A percentile compares a stretch with the other conserved stretches of the same genome.
Evolutionary conservation across 2,329 filamentous ascomycete genomes (phyloP).

Genomic region (Pseudopithomyces maydicus): DNA sequence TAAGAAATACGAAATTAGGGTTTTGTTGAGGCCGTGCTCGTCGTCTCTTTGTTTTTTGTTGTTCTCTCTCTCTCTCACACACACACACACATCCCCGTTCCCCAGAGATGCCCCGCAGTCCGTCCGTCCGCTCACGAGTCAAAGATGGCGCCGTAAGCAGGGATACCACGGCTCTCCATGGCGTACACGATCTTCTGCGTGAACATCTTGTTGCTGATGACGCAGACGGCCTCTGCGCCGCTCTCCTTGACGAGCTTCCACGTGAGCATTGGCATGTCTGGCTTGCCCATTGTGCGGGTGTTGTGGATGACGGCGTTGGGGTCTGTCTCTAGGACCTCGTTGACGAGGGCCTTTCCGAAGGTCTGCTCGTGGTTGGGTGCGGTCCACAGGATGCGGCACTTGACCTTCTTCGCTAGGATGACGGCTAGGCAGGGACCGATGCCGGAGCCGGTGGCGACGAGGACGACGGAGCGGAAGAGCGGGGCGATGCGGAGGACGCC

Average conservation of each 20-base stretch:
- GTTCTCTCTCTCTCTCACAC: too few species aligned
- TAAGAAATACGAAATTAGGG: too few species aligned
- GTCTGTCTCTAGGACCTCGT: constrained; percentile 64
- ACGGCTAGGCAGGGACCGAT: constrained; percentile 55
- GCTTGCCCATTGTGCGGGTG: constrained; percentile 64
- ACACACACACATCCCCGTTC: too few species aligned
- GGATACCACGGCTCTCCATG: constrained; percentile 68
- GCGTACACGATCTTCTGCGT: constrained; percentile 73
- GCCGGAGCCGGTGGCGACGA: constrained; percentile 46
- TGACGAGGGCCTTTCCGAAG: constrained; percentile 65
- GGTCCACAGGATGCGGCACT: constrained; percentile 72
- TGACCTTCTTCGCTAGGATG: constrained; percentile 54
- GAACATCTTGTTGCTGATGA: constrained; percentile 74
- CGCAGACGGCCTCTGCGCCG: constrained; percentile 70
- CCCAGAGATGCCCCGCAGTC: too few species aligned
- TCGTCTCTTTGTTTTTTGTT: too few species aligned
- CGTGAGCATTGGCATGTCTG: constrained; percentile 65
- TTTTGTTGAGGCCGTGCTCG: too few species aligned
- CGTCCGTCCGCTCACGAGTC: constrained; percentile 62
- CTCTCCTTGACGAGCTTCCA: constrained; percentile 59
- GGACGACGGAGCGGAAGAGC: constrained; percentile 42
- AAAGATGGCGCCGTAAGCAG: constrained; percentile 76
- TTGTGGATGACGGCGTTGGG: constrained; percentile 71
- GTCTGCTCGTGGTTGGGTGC: constrained; percentile 67
- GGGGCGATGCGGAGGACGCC: constrained; percentile 44